Evolutionary conservation across 2,329 filamentous ascomycete genomes (phyloP), one percentile per base, ranked within the genome.

Genomic region (Pseudogymnoascus sp.): DNA sequence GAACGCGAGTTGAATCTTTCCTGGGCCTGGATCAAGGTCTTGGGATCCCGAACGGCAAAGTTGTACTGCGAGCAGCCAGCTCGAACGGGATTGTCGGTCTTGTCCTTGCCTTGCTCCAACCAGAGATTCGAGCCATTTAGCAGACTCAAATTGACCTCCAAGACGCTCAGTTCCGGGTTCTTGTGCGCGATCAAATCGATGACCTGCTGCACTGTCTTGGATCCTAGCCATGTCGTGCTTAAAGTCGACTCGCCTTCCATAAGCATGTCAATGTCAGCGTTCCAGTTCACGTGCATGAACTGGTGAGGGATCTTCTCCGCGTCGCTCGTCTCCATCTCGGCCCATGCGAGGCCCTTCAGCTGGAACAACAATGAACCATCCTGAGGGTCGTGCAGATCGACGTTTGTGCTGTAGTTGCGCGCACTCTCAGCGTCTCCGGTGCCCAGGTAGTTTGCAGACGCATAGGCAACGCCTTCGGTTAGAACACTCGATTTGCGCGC

Each of bases 121-220:
- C 74, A 75, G 2, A 74, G 23, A 36, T 66, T 69, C 4, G 71
- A 69, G 1, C 61, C 36, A 25, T 74, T 72, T 1, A 5, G 48
- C 2, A 62, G 7, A 39, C 68, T 66, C 6, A 75, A 61, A 21
- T 71, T 72, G 3, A 77, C 39, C 62, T 79, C 76, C 0, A 77
- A 48, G 10, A 78, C 71, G 1, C 65, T 71, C 1, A 75, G 68
- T 1, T 57, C 41, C 1, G 77, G 76, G 21, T 70, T 76, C 63
- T 74, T 75, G 65, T 78, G 74, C 0, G 71, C 74, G 0, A 77
- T 62, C 0, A 77, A 64, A 60, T 78, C 73, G 5, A 79, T 62
- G 1, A 76, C 65, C 63, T 39, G 64, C 25, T 39, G 62, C 14
- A 62, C 14, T 11, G 21, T 61, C 19, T 28, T 45, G 25, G 39